phyloP scores from a whole-genome alignment of 257 asterid genomes.

The Solanum tacnaense region DNA sequence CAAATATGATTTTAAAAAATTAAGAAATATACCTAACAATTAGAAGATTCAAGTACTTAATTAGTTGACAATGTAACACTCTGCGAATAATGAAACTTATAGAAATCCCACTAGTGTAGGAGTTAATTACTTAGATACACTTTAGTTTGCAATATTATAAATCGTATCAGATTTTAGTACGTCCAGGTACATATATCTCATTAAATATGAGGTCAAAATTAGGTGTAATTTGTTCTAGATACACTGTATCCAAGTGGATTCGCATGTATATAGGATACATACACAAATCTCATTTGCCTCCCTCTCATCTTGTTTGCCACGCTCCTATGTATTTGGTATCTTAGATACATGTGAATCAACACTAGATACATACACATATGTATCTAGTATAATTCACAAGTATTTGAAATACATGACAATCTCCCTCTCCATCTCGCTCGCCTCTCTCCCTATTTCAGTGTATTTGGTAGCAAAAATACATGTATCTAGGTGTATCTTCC shows the following conservation, averaged over 20 bases:
- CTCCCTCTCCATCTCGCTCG: no score
- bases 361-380: no score
- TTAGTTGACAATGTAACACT: background rate
- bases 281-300: background rate
- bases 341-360: no score
- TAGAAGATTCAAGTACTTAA: background rate
- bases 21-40: background rate
- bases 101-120: background rate
- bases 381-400: no score
- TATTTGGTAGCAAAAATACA: no score
- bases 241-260: fast-evolving
- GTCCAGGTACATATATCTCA: no score
- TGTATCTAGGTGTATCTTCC: no score
- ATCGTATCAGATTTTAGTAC: no score
- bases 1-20: background rate
- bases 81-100: background rate
- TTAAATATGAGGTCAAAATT: background rate
- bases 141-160: fast-evolving
- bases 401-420: background rate
- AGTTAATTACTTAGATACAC: background rate
- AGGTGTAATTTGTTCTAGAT: no score
- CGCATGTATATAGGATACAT: background rate
- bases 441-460: background rate
- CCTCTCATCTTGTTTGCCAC: background rate
- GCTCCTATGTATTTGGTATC: background rate